Evolutionary conservation across 345 rosid genomes (phyloP).

Genomic region (Mangifera indica): DNA sequence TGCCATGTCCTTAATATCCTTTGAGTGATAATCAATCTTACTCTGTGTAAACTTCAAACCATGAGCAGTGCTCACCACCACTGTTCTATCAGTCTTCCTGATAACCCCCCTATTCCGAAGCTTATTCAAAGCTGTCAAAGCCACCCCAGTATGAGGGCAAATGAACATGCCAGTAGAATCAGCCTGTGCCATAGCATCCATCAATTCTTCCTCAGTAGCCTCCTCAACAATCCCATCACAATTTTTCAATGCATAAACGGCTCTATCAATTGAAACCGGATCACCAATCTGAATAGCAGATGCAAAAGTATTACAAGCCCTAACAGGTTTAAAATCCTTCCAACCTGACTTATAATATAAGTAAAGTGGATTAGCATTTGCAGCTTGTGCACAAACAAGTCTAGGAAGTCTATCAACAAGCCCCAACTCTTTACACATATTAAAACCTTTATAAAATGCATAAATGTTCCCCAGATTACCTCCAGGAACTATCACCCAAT

Average conservation of each 20-base stretch:
- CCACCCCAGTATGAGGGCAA: conserved; percentile 91
- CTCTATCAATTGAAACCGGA: conserved; percentile 55
- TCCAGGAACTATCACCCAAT: conserved; percentile 57
- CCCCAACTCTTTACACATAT: conserved; percentile 47
- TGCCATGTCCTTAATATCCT: conserved; percentile 70
- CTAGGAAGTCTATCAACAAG: conserved; percentile 50
- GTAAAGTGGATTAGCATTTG: conserved; percentile 50
- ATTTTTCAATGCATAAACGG: conserved; percentile 48
- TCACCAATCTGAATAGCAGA: conserved; percentile 57
- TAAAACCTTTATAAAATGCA: conserved; percentile 50
- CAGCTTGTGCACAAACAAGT: conserved; percentile 54
- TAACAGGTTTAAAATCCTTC: conserved; percentile 44
- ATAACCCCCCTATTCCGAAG: conserved; percentile 78
- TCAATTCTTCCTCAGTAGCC: conserved; percentile 49
- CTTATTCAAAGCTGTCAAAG: conserved; percentile 73
- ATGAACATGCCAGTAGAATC: conserved; percentile 61
- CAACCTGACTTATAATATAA: conserved; percentile 46
- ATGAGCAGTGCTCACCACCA: conserved; percentile 92
- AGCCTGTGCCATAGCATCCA: conserved; percentile 55
- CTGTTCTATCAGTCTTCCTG: conserved; percentile 57
- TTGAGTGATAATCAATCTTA: conserved; percentile 84
- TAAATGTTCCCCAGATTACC: conserved; percentile 54
- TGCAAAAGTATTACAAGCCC: conserved; percentile 44
- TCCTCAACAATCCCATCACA: conserved; percentile 57
- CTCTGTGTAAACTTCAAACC: conserved; percentile 87